Conservation (phyloP, 2,329 filamentous ascomycete genomes). For the Fusarium sp. region DNA sequence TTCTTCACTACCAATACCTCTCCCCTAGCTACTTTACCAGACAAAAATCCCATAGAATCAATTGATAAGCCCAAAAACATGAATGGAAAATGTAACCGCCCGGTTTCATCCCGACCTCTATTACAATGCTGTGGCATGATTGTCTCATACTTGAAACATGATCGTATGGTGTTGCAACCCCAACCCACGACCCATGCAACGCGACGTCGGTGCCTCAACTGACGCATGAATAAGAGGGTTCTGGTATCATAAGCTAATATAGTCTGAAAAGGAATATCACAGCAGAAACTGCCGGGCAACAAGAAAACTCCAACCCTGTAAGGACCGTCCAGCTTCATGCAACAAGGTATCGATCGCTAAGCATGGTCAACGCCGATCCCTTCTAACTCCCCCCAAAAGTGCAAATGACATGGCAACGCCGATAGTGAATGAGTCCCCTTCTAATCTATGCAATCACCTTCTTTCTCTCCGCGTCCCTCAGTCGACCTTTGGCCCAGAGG, state of each 20-base stretch:
- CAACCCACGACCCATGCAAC: slow-evolving; percentile 31
- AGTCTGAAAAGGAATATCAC: slow-evolving; percentile 8
- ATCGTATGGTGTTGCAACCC: slow-evolving; percentile 27
- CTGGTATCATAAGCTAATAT: slow-evolving; percentile 39
- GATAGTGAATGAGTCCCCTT: neutral
- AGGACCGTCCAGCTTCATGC: slow-evolving; percentile 21
- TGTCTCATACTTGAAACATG: slow-evolving; percentile 36
- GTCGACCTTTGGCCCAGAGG: slow-evolving; percentile 54
- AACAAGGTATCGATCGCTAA: slow-evolving; percentile 14
- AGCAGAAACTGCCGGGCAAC: slow-evolving; percentile 3
- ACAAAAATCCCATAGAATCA: slow-evolving; percentile 30
- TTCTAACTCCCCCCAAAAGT: slow-evolving; percentile 16
- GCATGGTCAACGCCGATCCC: neutral
- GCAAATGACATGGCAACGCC: slow-evolving; percentile 12
- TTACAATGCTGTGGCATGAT: slow-evolving; percentile 20
- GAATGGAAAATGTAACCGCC: slow-evolving; percentile 21
- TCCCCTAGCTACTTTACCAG: slow-evolving; percentile 6
- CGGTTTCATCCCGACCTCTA: slow-evolving; percentile 2
- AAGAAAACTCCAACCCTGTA: slow-evolving; percentile 26
- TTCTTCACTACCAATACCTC: slow-evolving; percentile 23
- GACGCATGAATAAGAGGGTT: slow-evolving; percentile 15
- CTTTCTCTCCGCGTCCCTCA: slow-evolving; percentile 47
- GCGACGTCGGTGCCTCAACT: slow-evolving; percentile 18
- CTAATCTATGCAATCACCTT: slow-evolving; percentile 25
- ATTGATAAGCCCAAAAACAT: slow-evolving; percentile 13